Evolutionary conservation across 176 grass and related monocot species (phyloP), one percentile per base, ranked within the genome.

Genomic region (Neostapfia colusana): DNA sequence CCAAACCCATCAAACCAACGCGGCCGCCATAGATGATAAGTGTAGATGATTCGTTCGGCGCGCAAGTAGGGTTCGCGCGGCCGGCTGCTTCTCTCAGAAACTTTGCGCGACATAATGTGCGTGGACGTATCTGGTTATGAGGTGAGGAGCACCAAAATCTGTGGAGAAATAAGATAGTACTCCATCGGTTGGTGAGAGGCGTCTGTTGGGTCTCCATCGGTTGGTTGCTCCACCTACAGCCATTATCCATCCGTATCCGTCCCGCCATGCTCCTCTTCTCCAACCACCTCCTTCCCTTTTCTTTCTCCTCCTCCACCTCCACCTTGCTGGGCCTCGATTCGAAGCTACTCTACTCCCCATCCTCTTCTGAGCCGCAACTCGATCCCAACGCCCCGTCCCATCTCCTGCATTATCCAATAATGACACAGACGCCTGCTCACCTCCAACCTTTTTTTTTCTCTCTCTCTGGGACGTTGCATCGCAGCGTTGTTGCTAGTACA

Each of bases 161-260:
- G 77, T 21, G 60, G 84, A 64, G 65, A 79, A 78, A 84, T 84
- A 56, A 88, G 81, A n/a, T n/a, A n/a, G n/a, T n/a, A n/a, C n/a
- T n/a, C n/a, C n/a, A n/a, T 73, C 24, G 28, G 89, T 79, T 87
- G 89, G 80, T 78, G 88, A 72, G 82, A 61, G 88, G 51, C 75
- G 75, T 88, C 75, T 25, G 87, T 87, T 79, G 73, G 48, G 77
- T 85, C 77, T 66, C 70, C n/a, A 68, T 62, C 80, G 74, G 57
- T 35, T 65, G 84, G 80, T 89, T 82, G 86, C 78, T 96, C 89
- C 92, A 95, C 86, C 92, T 74, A 87, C 78, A 89, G 35, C 64
- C 78, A 85, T 85, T 89, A 89, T 83, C 81, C 41, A n/a, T n/a
- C n/a, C n/a, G n/a, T n/a, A 8, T 49, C 54, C 45, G 27, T 75